A percentile compares a stretch with the other conserved stretches of the same genome.
These are phyloP conservation scores for Nakataea oryzae DNA, from an alignment of 2,329 filamentous ascomycete species.

Conservation along the genomic window DNA sequence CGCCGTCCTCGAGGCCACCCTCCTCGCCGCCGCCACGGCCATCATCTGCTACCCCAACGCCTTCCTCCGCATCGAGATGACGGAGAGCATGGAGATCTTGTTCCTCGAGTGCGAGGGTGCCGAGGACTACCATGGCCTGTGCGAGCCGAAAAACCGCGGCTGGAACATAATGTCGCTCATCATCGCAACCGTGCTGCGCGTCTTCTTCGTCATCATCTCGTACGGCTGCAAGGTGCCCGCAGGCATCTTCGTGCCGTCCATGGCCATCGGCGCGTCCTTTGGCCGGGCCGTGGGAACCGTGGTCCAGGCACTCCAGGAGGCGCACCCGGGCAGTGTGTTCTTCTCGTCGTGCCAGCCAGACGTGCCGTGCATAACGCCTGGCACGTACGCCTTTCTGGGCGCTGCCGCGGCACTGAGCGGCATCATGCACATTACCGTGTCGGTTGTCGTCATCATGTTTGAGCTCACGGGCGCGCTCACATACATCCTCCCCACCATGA, in stretches of 20 bases:
- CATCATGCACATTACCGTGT: conserved; percentile 97
- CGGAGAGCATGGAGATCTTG: conserved; percentile 96
- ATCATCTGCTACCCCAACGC: conserved; percentile 95
- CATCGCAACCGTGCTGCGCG: conserved; percentile 69
- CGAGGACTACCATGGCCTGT: conserved; percentile 83
- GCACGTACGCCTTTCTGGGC: conserved; percentile 92
- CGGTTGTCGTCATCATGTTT: conserved; percentile 98
- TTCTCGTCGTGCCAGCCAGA: conserved; percentile 86
- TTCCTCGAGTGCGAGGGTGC: conserved; percentile 87
- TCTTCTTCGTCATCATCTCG: conserved; percentile 83
- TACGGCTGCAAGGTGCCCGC: conserved; percentile 98
- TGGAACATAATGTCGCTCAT: conserved; percentile 69
- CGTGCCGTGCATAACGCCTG: conserved; percentile 90
- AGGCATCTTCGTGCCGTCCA: conserved; percentile 95
- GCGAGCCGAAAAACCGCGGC: conserved; percentile 67
- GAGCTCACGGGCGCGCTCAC: conserved; percentile 93
- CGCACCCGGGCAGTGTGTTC: conserved; percentile 71
- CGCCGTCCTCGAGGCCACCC: conserved; percentile 74
- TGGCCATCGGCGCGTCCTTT: conserved; percentile 93
- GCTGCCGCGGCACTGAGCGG: conserved; percentile 85
- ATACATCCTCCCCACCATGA: conserved; percentile 97
- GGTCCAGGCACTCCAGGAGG: conserved; percentile 80
- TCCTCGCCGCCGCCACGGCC: conserved; percentile 74
- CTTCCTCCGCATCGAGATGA: conserved; percentile 96
- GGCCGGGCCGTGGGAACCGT: conserved; percentile 90